A percentile compares a stretch with the other conserved stretches of the same genome.
Evolutionary conservation across 768 basidiomycete species (phyloP).

Genomic region (Trametes elegans): DNA sequence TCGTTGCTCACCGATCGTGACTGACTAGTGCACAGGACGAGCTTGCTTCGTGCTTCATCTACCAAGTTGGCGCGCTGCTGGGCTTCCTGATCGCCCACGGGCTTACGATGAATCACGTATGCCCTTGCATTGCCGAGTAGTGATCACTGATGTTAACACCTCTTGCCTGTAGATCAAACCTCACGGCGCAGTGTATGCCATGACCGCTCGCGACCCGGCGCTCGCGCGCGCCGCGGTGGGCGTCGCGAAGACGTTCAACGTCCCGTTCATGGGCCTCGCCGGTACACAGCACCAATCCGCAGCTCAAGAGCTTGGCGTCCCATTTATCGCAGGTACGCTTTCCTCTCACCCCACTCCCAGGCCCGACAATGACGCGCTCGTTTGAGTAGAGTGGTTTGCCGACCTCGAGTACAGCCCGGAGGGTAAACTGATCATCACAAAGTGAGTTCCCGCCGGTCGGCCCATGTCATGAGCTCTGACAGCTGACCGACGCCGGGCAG

Average conservation of each 20-base stretch:
- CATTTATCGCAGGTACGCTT: slow-evolving; percentile 56
- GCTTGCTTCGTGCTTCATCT: slow-evolving; percentile 54
- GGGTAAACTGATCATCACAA: slow-evolving; percentile 60
- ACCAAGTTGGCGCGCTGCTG: slow-evolving; percentile 64
- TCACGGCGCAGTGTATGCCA: slow-evolving; percentile 61
- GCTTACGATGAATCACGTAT: slow-evolving; percentile 55
- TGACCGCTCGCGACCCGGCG: slow-evolving; percentile 52
- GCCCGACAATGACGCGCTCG: neutral
- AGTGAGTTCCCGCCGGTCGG: slow-evolving; percentile 34
- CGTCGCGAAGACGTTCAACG: slow-evolving; percentile 50
- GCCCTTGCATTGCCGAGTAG: neutral
- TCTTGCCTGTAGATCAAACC: slow-evolving; percentile 48
- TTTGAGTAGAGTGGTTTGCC: slow-evolving; percentile 56
- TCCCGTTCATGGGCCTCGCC: slow-evolving; percentile 62
- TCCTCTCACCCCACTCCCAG: neutral
- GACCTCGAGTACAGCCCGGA: slow-evolving; percentile 59
- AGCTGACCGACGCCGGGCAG: slow-evolving; percentile 28
- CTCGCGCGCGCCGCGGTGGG: slow-evolving; percentile 54
- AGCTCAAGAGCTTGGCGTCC: slow-evolving; percentile 50
- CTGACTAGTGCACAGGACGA: slow-evolving; percentile 41
- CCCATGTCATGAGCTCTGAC: neutral
- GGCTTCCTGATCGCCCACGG: slow-evolving; percentile 57
- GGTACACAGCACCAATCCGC: slow-evolving; percentile 61
- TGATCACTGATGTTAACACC: neutral
- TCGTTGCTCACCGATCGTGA: too few relatives aligned